phyloP scores from a whole-genome alignment of 768 basidiomycete species.

The Cyathus striatus region DNA sequence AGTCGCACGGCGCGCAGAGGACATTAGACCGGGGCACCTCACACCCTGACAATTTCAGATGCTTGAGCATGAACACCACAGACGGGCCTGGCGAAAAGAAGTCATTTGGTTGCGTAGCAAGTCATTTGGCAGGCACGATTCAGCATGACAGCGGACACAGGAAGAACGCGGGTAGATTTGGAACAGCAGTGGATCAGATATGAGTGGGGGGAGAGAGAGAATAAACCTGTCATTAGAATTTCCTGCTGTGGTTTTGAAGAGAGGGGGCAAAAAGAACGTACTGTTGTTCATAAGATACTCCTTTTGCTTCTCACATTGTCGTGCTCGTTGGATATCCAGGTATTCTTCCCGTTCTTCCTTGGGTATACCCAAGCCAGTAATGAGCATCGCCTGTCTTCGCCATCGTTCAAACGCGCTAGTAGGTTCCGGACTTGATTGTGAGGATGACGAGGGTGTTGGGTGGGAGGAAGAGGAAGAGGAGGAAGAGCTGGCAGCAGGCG shows the following conservation, averaged over 20 bases:
- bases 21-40: conserved; percentile 69
- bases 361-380: conserved; percentile 44
- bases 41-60: conserved; percentile 73
- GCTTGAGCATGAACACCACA: conserved; percentile 88
- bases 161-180: no score
- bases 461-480: no score
- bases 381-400: conserved; percentile 38
- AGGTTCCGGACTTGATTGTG: conserved; percentile 16
- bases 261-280: conserved; percentile 29
- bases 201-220: neutral
- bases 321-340: conserved; percentile 27
- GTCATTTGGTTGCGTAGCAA: no score
- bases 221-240: conserved; percentile 6
- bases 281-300: conserved; percentile 63
- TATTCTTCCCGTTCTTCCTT: conserved; percentile 40
- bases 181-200: neutral
- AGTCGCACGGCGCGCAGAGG: conserved; percentile 81
- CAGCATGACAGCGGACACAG: no score
- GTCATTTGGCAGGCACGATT: no score
- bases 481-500: no score
- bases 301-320: conserved; percentile 67
- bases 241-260: no score
- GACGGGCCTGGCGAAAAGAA: conserved; percentile 56
- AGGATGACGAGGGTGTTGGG: conserved; percentile 8
- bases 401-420: conserved; percentile 42